Evolutionary conservation across 1,284 basidiomycete genomes (phyloP), one percentile per base, ranked within the genome.

Genomic region (Farysia itapuensis): DNA sequence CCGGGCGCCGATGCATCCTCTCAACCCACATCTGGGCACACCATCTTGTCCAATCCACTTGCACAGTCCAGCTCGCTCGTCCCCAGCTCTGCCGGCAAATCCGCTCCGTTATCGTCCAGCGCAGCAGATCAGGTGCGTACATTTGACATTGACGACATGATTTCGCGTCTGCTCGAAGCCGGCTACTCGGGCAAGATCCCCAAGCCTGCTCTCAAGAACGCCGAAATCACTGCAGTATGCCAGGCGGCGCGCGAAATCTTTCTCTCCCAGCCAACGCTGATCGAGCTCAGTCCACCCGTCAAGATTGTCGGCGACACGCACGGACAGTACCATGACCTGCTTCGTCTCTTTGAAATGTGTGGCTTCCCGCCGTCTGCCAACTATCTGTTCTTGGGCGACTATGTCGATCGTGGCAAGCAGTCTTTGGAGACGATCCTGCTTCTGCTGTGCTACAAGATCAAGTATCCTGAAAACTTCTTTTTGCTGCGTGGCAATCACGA

Each of bases 401-500:
- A 98, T 72, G 95, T 99, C 66, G 95, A 99, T 79, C 83, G 95
- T 60, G 95, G 95, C 44, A 98, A 98, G 81, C 95, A 98, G 80
- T 92, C 89, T 71, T 83, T 99, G 45, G 95, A 99, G 79, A 98
- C 95, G 9, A 98, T 99, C 71, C 84, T 97, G 22, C 84, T 99
- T 35, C 82, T 99, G 25, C 82, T 98, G 26, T 97, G 93, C 79
- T 98, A 98, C 85, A 99, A 99, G 66, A 77, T 78, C 64, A 98
- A 98, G 80, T 99, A 94, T 79, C 95, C 95, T 3, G 95, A 99
- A 81, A 98, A 98, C 81, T 98, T 99, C 81, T 98, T 98, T 82
- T 81, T 99, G 23, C 81, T 99, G 35, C 84, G 95, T 67, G 95
- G 95, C 35, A 99, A 99, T 79, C 95, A 99, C 79, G 95, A 99